phyloP scores from a whole-genome alignment of 2,329 filamentous ascomycete species.

The Alternaria consortialis region DNA sequence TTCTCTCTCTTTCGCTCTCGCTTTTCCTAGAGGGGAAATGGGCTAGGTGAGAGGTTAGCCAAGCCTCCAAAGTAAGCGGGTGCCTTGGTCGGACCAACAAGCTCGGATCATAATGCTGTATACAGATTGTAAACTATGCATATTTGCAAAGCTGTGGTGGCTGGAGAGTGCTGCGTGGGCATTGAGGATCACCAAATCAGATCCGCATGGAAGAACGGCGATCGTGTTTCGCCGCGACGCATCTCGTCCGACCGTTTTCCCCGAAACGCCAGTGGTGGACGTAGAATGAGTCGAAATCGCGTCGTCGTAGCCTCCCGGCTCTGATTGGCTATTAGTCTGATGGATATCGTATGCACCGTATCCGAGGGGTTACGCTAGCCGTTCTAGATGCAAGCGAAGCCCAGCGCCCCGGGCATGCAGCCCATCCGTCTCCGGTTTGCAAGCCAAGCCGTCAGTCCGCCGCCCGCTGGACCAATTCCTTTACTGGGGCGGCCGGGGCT shows the following conservation, averaged over 20 bases:
- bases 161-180: background rate
- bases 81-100: constrained; percentile 6
- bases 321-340: constrained; percentile 9
- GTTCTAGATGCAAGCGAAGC: constrained; percentile 1
- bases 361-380: background rate
- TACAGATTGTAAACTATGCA: background rate
- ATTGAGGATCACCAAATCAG: background rate
- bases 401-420: constrained; percentile 23
- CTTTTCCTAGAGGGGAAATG: constrained; percentile 4
- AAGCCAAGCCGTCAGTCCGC: constrained; percentile 31
- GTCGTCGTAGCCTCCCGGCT: background rate
- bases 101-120: background rate
- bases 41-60: background rate
- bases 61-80: constrained; percentile 1
- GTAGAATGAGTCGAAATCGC: constrained; percentile 3
- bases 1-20: background rate
- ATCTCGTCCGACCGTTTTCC: background rate
- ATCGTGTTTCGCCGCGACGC: background rate
- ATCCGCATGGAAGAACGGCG: constrained; percentile 1
- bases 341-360: constrained; percentile 13
- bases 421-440: constrained; percentile 35
- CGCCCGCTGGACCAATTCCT: constrained; percentile 25
- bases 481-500: constrained; percentile 23
- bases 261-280: constrained; percentile 2
- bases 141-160: background rate